Conservation (phyloP, 225 moss, liverwort and hornwort species). For the Marchantia paleacea region DNA sequence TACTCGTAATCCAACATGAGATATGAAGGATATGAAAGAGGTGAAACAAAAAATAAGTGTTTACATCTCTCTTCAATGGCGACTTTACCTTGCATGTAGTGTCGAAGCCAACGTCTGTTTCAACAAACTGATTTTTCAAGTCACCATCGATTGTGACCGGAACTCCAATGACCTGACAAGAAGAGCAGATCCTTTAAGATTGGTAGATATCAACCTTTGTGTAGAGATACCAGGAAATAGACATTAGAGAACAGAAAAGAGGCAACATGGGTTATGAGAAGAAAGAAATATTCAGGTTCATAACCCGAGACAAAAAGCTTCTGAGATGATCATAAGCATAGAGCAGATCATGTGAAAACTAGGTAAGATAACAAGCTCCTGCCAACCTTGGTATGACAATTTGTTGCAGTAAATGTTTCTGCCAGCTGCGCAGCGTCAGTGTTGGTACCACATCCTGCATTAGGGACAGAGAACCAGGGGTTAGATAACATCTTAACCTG, state of each 20-base stretch:
- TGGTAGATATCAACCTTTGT: neutral
- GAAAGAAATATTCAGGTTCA: no score
- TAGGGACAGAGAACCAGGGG: neutral
- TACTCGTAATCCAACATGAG: neutral
- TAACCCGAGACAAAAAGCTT: neutral
- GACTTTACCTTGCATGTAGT: constrained; percentile 86
- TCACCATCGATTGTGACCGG: constrained; percentile 94
- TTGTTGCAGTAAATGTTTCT: constrained; percentile 81
- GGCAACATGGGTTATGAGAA: neutral
- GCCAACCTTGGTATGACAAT: constrained; percentile 79
- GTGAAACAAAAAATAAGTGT: neutral
- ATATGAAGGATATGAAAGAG: neutral
- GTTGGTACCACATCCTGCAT: constrained; percentile 84
- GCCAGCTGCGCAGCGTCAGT: constrained; percentile 95
- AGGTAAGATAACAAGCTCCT: neutral
- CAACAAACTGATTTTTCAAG: constrained; percentile 94
- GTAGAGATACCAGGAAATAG: neutral
- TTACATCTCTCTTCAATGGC: neutral
- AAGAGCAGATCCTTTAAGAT: neutral
- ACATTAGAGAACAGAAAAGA: neutral
- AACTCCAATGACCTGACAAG: constrained; percentile 78
- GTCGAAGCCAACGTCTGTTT: constrained; percentile 93
- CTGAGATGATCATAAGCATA: neutral
- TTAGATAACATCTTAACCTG: neutral
- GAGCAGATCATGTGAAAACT: neutral